Evolutionary conservation across 2,329 filamentous ascomycete species (phyloP).

Genomic region (Claviceps cyperi): DNA sequence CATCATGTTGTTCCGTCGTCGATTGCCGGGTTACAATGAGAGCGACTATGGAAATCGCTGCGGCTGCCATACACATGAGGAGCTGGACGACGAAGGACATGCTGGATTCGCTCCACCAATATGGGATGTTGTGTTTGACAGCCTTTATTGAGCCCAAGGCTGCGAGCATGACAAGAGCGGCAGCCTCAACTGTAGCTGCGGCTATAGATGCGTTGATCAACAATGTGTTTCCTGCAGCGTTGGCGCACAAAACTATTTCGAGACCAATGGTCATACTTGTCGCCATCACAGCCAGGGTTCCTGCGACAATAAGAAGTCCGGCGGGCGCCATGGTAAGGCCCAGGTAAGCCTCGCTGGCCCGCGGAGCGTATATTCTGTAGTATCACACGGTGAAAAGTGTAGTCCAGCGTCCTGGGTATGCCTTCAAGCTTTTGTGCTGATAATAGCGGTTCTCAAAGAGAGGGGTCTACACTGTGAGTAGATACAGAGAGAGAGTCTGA

Average conservation of each 20-base stretch:
- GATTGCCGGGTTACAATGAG: slow-evolving; percentile 24
- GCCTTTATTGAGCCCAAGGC: slow-evolving; percentile 21
- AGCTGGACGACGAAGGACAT: slow-evolving; percentile 18
- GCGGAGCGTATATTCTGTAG: background rate
- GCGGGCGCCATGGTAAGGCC: slow-evolving; percentile 6
- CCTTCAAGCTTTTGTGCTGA: background rate
- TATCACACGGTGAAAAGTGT: background rate
- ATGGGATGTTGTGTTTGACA: slow-evolving; percentile 10
- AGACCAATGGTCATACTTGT: slow-evolving; percentile 9
- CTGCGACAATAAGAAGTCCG: slow-evolving; percentile 4
- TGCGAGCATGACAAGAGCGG: slow-evolving; percentile 12
- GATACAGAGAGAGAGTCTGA: too few species aligned
- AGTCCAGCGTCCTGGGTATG: background rate
- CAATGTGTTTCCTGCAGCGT: slow-evolving; percentile 1
- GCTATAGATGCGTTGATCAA: slow-evolving; percentile 11
- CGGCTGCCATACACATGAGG: slow-evolving; percentile 28
- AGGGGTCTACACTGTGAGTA: too few species aligned
- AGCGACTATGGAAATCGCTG: slow-evolving; percentile 29
- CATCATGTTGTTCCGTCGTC: slow-evolving; percentile 7
- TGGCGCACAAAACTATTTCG: slow-evolving; percentile 8
- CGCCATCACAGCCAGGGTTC: slow-evolving; percentile 9
- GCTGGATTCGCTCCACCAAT: slow-evolving; percentile 12
- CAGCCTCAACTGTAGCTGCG: slow-evolving; percentile 16
- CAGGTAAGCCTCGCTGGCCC: background rate
- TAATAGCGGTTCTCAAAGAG: background rate